phyloP scores from a whole-genome alignment of 148 eudicot genomes.

The Camellia japonica region DNA sequence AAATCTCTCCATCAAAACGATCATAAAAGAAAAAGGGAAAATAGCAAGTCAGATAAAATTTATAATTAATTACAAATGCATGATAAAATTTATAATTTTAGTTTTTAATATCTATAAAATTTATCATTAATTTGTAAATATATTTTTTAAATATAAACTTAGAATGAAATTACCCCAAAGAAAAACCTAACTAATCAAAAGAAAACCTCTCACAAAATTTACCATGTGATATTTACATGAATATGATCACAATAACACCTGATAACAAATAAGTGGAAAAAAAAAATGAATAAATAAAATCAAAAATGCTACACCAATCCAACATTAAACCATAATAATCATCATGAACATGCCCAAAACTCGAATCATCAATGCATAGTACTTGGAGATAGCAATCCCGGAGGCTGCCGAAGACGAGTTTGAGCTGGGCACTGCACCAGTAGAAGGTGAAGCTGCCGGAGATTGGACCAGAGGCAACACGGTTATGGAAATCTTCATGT shows the following conservation, averaged over 20 bases:
- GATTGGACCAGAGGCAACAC: conserved; percentile 21
- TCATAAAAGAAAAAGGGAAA: too few relatives aligned
- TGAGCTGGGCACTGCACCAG: neutral
- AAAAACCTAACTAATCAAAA: too few relatives aligned
- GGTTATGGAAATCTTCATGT: conserved; percentile 27
- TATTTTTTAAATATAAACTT: too few relatives aligned
- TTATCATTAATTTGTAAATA: too few relatives aligned
- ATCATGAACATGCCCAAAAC: neutral
- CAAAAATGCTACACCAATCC: neutral
- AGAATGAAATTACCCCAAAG: too few relatives aligned
- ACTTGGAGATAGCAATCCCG: neutral
- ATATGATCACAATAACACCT: neutral
- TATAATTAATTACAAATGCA: too few relatives aligned
- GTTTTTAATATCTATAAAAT: too few relatives aligned
- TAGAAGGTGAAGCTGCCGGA: conserved; percentile 19
- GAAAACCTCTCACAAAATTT: too few relatives aligned
- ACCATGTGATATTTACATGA: neutral
- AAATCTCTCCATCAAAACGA: too few relatives aligned
- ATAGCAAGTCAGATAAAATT: too few relatives aligned
- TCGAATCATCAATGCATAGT: neutral
- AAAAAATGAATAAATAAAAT: too few relatives aligned
- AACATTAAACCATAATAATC: neutral
- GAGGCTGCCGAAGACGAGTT: neutral
- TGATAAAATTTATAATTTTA: too few relatives aligned
- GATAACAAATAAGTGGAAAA: neutral